Percentiles rank a stretch among this genome's conserved stretches.
These are phyloP conservation scores for Chlamydomonas eustigma DNA, from an alignment of 139 green algal species.

Conservation along the genomic window DNA sequence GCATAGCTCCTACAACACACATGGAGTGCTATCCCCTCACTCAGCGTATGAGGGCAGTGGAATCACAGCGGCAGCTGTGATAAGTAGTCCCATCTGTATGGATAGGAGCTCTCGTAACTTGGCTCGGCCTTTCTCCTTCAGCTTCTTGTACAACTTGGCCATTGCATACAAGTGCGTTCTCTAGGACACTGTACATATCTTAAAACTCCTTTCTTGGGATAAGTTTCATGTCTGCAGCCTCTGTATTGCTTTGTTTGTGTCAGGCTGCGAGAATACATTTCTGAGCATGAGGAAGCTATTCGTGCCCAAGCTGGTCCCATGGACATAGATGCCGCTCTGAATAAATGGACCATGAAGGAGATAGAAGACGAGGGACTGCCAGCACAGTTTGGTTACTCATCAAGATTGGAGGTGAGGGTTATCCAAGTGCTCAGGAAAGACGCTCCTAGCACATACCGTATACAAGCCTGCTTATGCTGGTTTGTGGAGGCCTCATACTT, in stretches of 20 bases:
- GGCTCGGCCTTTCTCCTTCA: constrained; percentile 23
- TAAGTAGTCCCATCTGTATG: constrained; percentile 51
- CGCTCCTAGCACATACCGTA: too few relatives aligned
- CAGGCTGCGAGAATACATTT: constrained; percentile 11
- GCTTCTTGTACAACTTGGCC: constrained; percentile 58
- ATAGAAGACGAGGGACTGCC: constrained; percentile 7
- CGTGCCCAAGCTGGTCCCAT: not conserved
- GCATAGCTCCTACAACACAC: constrained; percentile 18
- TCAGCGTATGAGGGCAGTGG: constrained; percentile 34
- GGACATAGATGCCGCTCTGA: not conserved
- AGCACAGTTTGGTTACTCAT: not conserved
- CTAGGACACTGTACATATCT: not conserved
- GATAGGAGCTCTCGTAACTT: constrained; percentile 26
- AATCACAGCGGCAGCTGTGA: constrained; percentile 45
- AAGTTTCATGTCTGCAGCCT: not conserved
- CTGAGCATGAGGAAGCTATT: not conserved
- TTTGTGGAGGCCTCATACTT: too few relatives aligned
- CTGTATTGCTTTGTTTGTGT: not conserved
- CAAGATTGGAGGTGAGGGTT: not conserved
- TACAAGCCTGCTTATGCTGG: too few relatives aligned
- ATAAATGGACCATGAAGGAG: constrained; percentile 4
- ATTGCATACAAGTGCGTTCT: constrained; percentile 41
- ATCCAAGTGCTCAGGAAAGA: too few relatives aligned
- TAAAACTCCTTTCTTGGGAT: not conserved
- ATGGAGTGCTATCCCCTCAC: not conserved